Evolutionary conservation across 2,329 filamentous ascomycete species (phyloP), one percentile per base, ranked within the genome.

Genomic region (Hirsutella rhossiliensis): DNA sequence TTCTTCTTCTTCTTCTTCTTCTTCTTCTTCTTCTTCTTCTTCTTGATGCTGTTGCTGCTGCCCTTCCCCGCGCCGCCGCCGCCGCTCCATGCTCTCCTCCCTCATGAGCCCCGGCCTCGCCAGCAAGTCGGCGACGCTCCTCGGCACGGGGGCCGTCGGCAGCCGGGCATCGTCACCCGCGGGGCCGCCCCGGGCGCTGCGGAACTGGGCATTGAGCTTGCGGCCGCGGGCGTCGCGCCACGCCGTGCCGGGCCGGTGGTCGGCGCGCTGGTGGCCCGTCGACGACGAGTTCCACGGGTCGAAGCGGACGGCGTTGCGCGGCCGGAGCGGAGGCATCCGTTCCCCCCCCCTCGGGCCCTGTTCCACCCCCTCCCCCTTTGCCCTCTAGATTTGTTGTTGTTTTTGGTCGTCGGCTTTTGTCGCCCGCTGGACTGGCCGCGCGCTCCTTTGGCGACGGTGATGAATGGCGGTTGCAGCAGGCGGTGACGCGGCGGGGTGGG

Each of bases 181-280:
- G 34, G 4, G 69, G 4, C 78, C 77, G 41, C 80, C 76, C n/a
- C 66, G 41, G 13, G 44, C 12, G 18, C 68, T 69, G 19, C 67
- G 64, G 59, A 86, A 86, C 60, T 94, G 87, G 54, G 71, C 69
- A 40, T 73, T 70, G 34, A 94, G 69, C 63, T 90, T 92, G 43
- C 70, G 62, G 38, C 71, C 75, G 37, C 86, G 76, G 13, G 78
- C 82, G 42, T 79, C 71, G 20, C 85, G 79, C 87, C 87, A 94
- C 56, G 76, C 50, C 20, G 75, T 73, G 2, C 76, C 75, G 2
- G 82, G 71, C 4, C 68, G 64, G 47, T 78, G 80, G 47, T 90
- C 84, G 37, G 84, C 78, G 36, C 79, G 74, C 62, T 94, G 88
- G 59, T 95, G 87, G 39, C 86, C 86, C 1, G 82, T 81, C 6